Evolutionary conservation across 1,284 basidiomycete genomes (phyloP).

Genomic region (Butyriboletus appendiculatus): DNA sequence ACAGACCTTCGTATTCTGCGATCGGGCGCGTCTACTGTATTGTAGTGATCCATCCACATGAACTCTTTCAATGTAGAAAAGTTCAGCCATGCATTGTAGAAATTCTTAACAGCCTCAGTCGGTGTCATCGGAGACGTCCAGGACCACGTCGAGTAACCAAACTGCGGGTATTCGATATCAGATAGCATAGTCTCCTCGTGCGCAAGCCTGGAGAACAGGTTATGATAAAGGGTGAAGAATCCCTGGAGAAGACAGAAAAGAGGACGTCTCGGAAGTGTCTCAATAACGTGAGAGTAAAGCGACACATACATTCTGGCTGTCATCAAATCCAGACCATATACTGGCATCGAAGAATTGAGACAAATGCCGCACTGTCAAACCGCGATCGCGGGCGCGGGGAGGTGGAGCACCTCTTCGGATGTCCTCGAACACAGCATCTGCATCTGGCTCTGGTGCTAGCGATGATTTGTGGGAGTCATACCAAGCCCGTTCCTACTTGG

Average conservation of each 20-base stretch:
- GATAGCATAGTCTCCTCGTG: conserved; percentile 76
- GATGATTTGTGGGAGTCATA: conserved; percentile 95
- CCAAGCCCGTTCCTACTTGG: conserved; percentile 92
- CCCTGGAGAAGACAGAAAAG: conserved; percentile 50
- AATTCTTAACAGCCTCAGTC: conserved; percentile 58
- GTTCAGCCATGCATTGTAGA: conserved; percentile 88
- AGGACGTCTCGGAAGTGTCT: not conserved
- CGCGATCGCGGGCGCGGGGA: conserved; percentile 73
- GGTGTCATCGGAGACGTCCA: conserved; percentile 56
- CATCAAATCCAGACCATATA: conserved; percentile 72
- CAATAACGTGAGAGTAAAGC: not conserved
- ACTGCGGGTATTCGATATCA: conserved; percentile 71
- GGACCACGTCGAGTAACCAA: conserved; percentile 79
- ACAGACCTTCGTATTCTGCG: conserved; percentile 74
- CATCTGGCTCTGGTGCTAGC: conserved; percentile 82
- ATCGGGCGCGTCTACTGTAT: conserved; percentile 84
- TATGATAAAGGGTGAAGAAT: conserved; percentile 90
- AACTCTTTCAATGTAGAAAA: conserved; percentile 92
- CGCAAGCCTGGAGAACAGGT: conserved; percentile 83
- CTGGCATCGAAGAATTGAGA: conserved; percentile 84
- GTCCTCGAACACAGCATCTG: conserved; percentile 81
- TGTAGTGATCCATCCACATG: conserved; percentile 87
- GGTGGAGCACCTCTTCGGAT: conserved; percentile 73
- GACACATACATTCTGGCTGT: conserved; percentile 63
- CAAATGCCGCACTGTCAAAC: conserved; percentile 80